A percentile compares a stretch with the other conserved stretches of the same genome.
phyloP scores from a whole-genome alignment of 768 basidiomycete genomes.

The Mycena vulgaris region DNA sequence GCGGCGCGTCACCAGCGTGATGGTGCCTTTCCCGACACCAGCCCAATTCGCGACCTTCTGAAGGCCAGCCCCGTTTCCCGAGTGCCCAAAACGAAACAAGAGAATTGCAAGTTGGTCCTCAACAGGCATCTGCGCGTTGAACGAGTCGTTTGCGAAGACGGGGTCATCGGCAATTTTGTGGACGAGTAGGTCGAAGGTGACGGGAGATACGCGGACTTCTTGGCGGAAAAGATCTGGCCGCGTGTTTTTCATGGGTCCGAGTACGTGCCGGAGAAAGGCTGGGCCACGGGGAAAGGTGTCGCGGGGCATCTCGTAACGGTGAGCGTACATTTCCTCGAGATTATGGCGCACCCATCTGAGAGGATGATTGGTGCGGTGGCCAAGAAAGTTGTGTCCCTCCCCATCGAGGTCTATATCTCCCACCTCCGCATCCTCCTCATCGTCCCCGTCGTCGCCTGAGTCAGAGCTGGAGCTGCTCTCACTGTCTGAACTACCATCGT shows the following conservation, averaged over 20 bases:
- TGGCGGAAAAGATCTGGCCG: neutral
- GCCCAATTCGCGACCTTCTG: neutral
- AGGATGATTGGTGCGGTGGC: too few relatives aligned
- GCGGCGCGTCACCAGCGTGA: neutral
- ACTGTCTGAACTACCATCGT: too few relatives aligned
- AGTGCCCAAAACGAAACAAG: neutral
- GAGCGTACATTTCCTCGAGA: slow-evolving; percentile 33
- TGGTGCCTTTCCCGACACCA: neutral
- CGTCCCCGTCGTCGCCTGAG: too few relatives aligned
- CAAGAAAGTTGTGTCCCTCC: too few relatives aligned
- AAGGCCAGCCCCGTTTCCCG: neutral
- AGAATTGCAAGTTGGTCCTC: slow-evolving; percentile 22
- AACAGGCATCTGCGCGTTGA: slow-evolving; percentile 36
- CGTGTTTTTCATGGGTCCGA: neutral
- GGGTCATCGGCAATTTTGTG: slow-evolving; percentile 7
- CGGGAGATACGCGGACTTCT: slow-evolving; percentile 7
- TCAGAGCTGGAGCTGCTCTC: too few relatives aligned
- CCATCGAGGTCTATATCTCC: too few relatives aligned
- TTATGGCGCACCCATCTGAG: neutral
- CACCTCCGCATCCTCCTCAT: too few relatives aligned
- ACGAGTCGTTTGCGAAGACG: slow-evolving; percentile 39
- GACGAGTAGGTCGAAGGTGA: slow-evolving; percentile 23
- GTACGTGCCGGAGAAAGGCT: slow-evolving; percentile 23
- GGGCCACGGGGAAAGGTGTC: slow-evolving; percentile 31
- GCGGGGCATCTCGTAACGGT: slow-evolving; percentile 34